These are phyloP conservation scores for Colletotrichum navitas DNA, from an alignment of 2,329 filamentous ascomycete genomes.

Conservation along the genomic window DNA sequence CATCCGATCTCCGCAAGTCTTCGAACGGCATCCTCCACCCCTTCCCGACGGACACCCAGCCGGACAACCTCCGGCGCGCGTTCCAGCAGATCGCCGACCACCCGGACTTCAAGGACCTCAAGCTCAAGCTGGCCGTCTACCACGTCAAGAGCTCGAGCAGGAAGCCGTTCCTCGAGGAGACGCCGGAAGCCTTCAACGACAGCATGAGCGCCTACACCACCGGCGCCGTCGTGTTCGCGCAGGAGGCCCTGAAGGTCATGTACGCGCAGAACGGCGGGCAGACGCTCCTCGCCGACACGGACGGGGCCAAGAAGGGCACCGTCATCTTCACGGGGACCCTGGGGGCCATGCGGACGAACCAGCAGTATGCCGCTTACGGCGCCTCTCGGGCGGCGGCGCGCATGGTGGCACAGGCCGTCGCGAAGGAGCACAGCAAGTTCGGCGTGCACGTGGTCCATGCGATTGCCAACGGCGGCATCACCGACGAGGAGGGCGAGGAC, in stretches of 20 bases:
- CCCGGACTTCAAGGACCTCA: slow-evolving; percentile 60
- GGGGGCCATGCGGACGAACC: slow-evolving; percentile 65
- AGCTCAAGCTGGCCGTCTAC: slow-evolving; percentile 66
- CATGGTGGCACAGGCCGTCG: slow-evolving; percentile 67
- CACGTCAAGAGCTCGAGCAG: slow-evolving; percentile 67
- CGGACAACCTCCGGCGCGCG: slow-evolving; percentile 59
- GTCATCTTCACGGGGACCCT: slow-evolving; percentile 69
- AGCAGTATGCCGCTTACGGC: slow-evolving; percentile 67
- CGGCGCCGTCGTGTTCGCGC: slow-evolving; percentile 67
- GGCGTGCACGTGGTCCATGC: slow-evolving; percentile 71
- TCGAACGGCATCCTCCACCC: slow-evolving; percentile 61
- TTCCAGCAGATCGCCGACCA: slow-evolving; percentile 64
- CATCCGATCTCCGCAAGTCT: slow-evolving; percentile 55
- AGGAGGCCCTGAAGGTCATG: slow-evolving; percentile 64
- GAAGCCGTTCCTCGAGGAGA: slow-evolving; percentile 68
- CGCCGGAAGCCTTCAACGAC: slow-evolving; percentile 61
- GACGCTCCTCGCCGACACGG: slow-evolving; percentile 56
- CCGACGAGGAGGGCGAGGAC: slow-evolving; percentile 62
- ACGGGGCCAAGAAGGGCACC: slow-evolving; percentile 66
- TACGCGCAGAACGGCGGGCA: slow-evolving; percentile 64
- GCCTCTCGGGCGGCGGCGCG: slow-evolving; percentile 64
- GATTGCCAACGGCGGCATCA: slow-evolving; percentile 67
- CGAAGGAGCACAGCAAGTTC: slow-evolving; percentile 67
- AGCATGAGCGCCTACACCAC: slow-evolving; percentile 66
- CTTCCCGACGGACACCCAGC: slow-evolving; percentile 64